Evolutionary conservation across 129 eudicot genomes (phyloP).

Genomic region (Escallonia rubra): DNA sequence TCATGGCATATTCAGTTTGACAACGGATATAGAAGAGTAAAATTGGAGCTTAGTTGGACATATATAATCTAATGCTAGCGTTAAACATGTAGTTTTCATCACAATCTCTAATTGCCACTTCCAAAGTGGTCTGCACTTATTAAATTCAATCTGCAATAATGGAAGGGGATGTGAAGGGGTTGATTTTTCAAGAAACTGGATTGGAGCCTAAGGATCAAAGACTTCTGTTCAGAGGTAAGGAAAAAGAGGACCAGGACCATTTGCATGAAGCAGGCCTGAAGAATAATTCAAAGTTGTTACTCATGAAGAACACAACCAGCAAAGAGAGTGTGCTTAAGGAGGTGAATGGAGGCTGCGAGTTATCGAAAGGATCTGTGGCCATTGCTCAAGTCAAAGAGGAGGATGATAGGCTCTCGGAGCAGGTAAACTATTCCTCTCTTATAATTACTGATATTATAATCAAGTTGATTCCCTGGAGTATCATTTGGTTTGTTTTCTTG

Average conservation of each 20-base stretch:
- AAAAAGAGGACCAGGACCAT: constrained; percentile 50
- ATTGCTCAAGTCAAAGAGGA: constrained; percentile 62
- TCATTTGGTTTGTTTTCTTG: constrained; percentile 7
- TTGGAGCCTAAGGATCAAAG: constrained; percentile 59
- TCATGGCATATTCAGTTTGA: not conserved
- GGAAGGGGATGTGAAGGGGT: constrained; percentile 64
- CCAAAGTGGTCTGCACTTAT: constrained; percentile 5
- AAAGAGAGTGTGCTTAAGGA: constrained; percentile 33
- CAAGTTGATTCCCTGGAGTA: not conserved
- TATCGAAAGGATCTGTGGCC: constrained; percentile 51
- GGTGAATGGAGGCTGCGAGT: constrained; percentile 27
- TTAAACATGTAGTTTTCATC: not conserved
- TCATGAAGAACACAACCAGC: constrained; percentile 37
- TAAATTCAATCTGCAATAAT: constrained; percentile 11
- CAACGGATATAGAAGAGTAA: not conserved
- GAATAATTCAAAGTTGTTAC: constrained; percentile 56
- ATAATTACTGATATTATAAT: not conserved
- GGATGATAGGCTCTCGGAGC: constrained; percentile 59
- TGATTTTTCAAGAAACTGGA: constrained; percentile 53
- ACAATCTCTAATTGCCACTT: not conserved
- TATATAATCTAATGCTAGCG: not conserved
- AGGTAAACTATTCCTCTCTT: constrained; percentile 28
- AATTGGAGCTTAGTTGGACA: not conserved
- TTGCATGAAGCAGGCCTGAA: constrained; percentile 65
- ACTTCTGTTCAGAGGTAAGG: constrained; percentile 72